Base-by-base conservation (phyloP, 176 grass and related monocot genomes). In the Alopecurus myosuroides region DNA sequence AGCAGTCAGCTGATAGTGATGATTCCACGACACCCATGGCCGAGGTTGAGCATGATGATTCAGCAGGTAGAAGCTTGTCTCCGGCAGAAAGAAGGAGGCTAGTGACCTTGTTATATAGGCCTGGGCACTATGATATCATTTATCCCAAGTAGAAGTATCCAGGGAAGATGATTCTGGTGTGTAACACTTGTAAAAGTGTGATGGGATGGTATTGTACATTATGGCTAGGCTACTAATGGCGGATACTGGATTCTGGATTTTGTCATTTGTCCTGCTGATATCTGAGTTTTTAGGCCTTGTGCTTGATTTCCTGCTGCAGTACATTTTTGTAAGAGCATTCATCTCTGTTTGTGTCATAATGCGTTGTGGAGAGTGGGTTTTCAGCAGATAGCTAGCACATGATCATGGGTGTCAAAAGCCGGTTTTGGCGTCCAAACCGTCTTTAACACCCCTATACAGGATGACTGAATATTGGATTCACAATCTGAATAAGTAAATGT, bases 41-140 rank as follows among this genome's bases (percentile, higher is more conserved):
- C 11, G 20, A 63, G 37, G 49, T 4, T 45, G 25, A 45, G 75
- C 19, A 37, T 25, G 13, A 36, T 34, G 73, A 46, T 22, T 31
- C 17, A n/a, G n/a, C n/a, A n/a, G n/a, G n/a, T 4, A 36, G 20
- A 77, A 37, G 41, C 22, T 40, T 60, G 36, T 40, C 53, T 0
- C 22, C 34, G 5, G 52, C 31, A n/a, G 80, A 70, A 53, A 40
- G 46, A 26, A 70, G 46, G 20, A n/a, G 20, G 30, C 29, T 70
- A 40, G 69, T 63, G 52, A 84, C 40, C 37, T 83, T 74, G 37
- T 12, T 49, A 42, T 83, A 83, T 34, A 84, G 81, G 35, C 70
- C 81, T 75, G 81, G 53, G 6, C 70, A 84, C 39, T 84, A 83
- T 46, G 81, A 75, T 18, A 75, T 84, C 45, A 39, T 75, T 61